phyloP scores from a whole-genome alignment of 108 stramenopile genomes.

The Nitzschia sp. region DNA sequence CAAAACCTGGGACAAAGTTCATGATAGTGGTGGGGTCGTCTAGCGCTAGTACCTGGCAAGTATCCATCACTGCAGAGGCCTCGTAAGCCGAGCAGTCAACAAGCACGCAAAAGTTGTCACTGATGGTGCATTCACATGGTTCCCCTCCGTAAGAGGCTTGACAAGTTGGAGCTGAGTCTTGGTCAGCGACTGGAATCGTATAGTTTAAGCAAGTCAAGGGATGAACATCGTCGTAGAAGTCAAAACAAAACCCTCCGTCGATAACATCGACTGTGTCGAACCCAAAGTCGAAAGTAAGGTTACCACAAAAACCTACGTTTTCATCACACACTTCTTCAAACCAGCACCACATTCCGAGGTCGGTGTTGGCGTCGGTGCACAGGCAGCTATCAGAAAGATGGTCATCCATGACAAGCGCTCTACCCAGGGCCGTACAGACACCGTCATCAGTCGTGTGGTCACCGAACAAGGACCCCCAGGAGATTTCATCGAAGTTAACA shows the following conservation, averaged over 20 bases:
- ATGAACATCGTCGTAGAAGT: constrained; percentile 15
- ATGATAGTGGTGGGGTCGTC: background rate
- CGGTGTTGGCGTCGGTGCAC: constrained; percentile 1
- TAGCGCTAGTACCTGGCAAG: constrained; percentile 20
- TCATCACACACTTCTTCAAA: constrained; percentile 16
- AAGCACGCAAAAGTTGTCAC: constrained; percentile 11
- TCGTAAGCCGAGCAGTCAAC: constrained; percentile 31
- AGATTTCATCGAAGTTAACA: constrained; percentile 6
- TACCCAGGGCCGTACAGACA: constrained; percentile 7
- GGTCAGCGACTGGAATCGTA: constrained; percentile 12
- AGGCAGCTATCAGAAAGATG: constrained; percentile 1
- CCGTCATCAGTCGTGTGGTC: background rate
- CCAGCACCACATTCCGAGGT: constrained; percentile 7
- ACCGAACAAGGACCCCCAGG: constrained; percentile 7
- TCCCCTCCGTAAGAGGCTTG: constrained; percentile 21
- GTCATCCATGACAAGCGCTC: constrained; percentile 3
- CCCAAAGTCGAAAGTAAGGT: constrained; percentile 12
- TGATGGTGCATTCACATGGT: constrained; percentile 18
- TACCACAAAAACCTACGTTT: constrained; percentile 1
- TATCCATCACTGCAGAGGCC: constrained; percentile 20
- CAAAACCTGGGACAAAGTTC: background rate
- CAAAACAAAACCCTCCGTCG: constrained; percentile 11
- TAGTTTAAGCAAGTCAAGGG: constrained; percentile 27
- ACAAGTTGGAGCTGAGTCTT: constrained; percentile 8
- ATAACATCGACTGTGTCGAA: constrained; percentile 13